Percentiles rank a stretch among this genome's conserved stretches.
Evolutionary conservation across 495 filamentous ascomycete species (phyloP).

Genomic region (Rusavskia elegans): DNA sequence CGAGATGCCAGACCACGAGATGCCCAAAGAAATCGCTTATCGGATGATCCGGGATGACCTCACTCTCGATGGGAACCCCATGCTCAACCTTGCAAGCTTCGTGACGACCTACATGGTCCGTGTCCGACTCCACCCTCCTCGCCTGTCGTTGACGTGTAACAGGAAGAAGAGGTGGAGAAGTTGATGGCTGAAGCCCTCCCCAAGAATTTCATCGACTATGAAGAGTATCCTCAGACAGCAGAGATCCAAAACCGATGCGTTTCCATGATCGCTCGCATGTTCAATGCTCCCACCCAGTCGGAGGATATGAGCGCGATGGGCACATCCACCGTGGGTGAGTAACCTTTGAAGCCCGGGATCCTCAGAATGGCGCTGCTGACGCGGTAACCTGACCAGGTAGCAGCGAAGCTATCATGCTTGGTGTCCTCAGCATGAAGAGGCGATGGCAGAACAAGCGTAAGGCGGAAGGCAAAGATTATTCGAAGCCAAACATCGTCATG

Average conservation of each 20-base stretch:
- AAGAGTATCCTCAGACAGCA: slow-evolving; percentile 77
- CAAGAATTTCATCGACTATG: slow-evolving; percentile 92
- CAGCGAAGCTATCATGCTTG: slow-evolving; percentile 71
- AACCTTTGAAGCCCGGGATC: too few species aligned
- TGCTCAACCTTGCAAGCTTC: slow-evolving; percentile 61
- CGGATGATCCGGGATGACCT: slow-evolving; percentile 92
- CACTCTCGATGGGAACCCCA: slow-evolving; percentile 76
- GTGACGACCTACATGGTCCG: slow-evolving; percentile 74
- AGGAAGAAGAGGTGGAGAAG: slow-evolving; percentile 82
- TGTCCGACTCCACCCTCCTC: background rate
- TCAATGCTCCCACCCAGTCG: slow-evolving; percentile 44
- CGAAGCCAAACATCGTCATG: slow-evolving; percentile 81
- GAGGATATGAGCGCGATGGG: slow-evolving; percentile 50
- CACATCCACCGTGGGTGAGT: slow-evolving; percentile 53
- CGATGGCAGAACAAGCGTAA: slow-evolving; percentile 76
- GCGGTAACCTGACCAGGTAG: slow-evolving; percentile 23
- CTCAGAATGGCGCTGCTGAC: too few species aligned
- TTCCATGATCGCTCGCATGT: slow-evolving; percentile 82
- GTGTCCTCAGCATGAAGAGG: slow-evolving; percentile 84
- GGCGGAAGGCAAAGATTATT: slow-evolving; percentile 56
- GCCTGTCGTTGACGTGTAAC: background rate
- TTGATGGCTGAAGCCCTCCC: slow-evolving; percentile 77
- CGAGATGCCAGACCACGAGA: slow-evolving; percentile 81
- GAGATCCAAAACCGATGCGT: slow-evolving; percentile 89
- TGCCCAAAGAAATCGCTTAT: slow-evolving; percentile 81